Base-by-base conservation (phyloP, 306 rosid genomes). In the Dalbergia cochinchinensis region DNA sequence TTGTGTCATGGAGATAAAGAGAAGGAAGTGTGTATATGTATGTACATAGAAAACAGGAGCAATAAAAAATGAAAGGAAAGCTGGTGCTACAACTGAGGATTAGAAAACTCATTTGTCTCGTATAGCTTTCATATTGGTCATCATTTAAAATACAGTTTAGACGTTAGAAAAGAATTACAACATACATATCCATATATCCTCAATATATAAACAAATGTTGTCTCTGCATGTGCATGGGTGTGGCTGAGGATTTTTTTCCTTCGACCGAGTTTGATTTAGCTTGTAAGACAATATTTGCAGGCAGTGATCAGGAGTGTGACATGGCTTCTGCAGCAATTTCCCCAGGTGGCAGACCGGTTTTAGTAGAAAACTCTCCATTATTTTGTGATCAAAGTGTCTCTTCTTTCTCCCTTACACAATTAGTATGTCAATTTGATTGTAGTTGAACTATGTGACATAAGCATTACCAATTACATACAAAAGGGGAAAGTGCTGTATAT, bases 261-360 rank as follows among this genome's bases (percentile, higher is more conserved):
- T 41, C n/a, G 35, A 39, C 58, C 15, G 33, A 72, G 26, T 45
- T 63, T 39, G 51, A 65, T 19, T 26, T 26, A 9, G 35, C 3
- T 55, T 22, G 2, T 11, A 75, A 73, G 18, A 5, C 37, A 33
- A n/a, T 53, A 76, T 31, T 35, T 83, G 69, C 94, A 91, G 98
- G 87, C 74, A 8, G 73, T 71, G 51, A 91, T 92, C 76, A 87
- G 87, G 86, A 84, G 91, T 31, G 89, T 92, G 62, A 89, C 97
- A 71, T 92, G 98, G 97, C 89, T 94, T 87, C 89, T 94, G 78
- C 84, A 89, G 62, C 86, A 79, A 63, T 92, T 94, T 78, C 97
- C 98, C 76, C 92, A 85, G 82, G 81, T 92, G 71, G 89, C 84
- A 13, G 88, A 88, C 69, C 62, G 84, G 63, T 65, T 92, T 6